Conservation (phyloP, 176 grass and related monocot species). For the Eragrostis nindensis region DNA sequence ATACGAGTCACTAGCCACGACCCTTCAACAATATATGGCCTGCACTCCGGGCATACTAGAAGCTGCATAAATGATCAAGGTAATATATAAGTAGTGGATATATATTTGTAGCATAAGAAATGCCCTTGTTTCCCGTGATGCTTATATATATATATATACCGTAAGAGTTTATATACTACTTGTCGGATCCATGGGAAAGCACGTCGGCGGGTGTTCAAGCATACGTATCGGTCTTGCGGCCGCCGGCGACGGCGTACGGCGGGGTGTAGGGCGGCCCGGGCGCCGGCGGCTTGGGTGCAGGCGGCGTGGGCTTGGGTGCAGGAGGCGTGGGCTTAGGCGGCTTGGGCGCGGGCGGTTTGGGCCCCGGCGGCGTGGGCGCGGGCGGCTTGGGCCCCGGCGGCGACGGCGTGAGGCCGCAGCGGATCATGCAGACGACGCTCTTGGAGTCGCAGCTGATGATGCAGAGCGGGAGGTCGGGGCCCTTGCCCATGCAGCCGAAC, state of each 20-base stretch:
- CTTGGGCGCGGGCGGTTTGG: neutral
- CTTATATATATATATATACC: neutral
- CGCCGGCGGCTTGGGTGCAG: neutral
- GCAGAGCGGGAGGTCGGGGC: slow-evolving; percentile 52
- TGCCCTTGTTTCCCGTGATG: neutral
- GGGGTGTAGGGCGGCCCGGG: slow-evolving; percentile 30
- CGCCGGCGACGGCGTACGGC: slow-evolving; percentile 10
- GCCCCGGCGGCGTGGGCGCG: neutral
- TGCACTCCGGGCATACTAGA: neutral
- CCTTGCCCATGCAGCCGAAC: slow-evolving; percentile 54
- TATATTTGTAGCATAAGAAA: neutral
- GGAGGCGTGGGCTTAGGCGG: neutral
- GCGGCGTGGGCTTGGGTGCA: neutral
- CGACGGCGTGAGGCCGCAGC: slow-evolving; percentile 40
- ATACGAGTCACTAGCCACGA: too few relatives aligned
- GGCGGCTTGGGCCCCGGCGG: slow-evolving; percentile 13
- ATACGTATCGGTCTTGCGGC: neutral
- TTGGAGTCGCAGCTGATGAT: slow-evolving; percentile 51
- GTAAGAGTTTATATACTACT: neutral
- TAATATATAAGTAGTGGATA: neutral
- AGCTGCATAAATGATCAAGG: neutral
- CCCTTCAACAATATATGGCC: too few relatives aligned
- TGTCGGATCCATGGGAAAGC: neutral
- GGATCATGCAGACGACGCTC: slow-evolving; percentile 49
- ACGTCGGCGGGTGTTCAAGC: neutral